Base-by-base conservation (phyloP, 805 yeast genomes). In the Nematodospora valgi region DNA sequence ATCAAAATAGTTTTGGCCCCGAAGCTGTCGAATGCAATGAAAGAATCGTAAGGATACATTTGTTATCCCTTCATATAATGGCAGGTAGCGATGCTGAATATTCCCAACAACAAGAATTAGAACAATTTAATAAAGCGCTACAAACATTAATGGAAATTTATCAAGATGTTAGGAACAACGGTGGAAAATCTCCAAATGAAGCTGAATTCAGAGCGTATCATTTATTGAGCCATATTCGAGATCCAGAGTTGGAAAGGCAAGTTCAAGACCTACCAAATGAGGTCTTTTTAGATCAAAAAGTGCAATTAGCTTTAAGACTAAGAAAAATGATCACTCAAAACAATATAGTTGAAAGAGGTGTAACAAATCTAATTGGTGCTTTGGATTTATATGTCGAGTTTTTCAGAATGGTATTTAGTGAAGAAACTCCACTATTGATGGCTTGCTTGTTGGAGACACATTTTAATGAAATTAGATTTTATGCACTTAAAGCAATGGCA, bases 21-120 rank as follows among this genome's bases (percentile, higher is more conserved):
- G 98, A 93, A 54, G 94, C 97, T 2, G 76, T 91, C 7, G 91
- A 83, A 46, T 93, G 98, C 57, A 86, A 86, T 50, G 98, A 93
- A 57, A 68, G 82, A 34, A 93, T 93, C 46, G 96, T 88, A 4
- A 67, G 98, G 36, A 82, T 89, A 14, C 98, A 93, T 54, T 70
- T 91, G 17, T 53, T 86, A 11, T 80, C 85, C 1, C 60, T 89
- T 24, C 98, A 93, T 59, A 61, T 83, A 1, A 88, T 93, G 96
- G 84, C 95, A 0, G 83, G 81, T 20, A 64, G 70, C 24, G 64
- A 56, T 12, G 64, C 68, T 2, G 95, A 87, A 39, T 89, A 81
- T 54, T 88, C 95, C 6, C 85, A 85, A 47, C 98, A 93, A 55
- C 98, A 93, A 58, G 98, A 93, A 61, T 55, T 91, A 12, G 98